Evolutionary conservation across 768 basidiomycete genomes (phyloP), one percentile per base, ranked within the genome.

Genomic region (Goffeauzyma gilvescens): DNA sequence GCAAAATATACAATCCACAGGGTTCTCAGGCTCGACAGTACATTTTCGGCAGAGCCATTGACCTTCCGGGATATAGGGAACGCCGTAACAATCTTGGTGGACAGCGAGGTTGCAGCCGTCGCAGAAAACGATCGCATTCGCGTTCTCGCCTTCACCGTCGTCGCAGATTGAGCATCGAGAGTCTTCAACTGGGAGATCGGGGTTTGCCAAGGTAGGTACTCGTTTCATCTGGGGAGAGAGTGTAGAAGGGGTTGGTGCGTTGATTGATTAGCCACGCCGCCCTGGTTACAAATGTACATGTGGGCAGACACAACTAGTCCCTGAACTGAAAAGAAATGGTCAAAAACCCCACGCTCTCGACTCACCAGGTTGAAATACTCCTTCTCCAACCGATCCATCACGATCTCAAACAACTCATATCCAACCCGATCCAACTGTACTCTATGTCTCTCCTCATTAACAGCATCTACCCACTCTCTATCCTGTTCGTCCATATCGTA

Each of bases 401-500:
- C 73, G 45, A 96, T 77, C 66, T 96, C 93, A 46, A 98, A 95
- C 1, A 75, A 68, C 58, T 96, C 90, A 58, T 79, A 81, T 0
- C 79, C 66, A 33, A 95, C 74, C 10, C 64, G 67, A 53, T 79
- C 77, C 24, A 76, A 55, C 48, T 79, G 75, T 47, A 79, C 79
- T 65, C 73, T 79, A 33, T 53, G 57, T 22, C 90, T 71, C 44
- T 93, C 85, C 10, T 64, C 53, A 55, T 98, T 98, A 50, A 86
- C 65, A 0, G 69, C 65, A 49, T 93, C 83, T 14, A 98, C 72
- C 93, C 93, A 98, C 63, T 85, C 81, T 64, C 84, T 77, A 80
- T 86, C 89, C 75, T 95, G 89, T 59, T 95, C 93, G 58, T 96
- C 93, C 87, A 98, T 96, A 59, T 96, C 93, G 68, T 98, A 98